Conservation (phyloP, 805 yeast species). For the Metschnikowia amazonensis region DNA sequence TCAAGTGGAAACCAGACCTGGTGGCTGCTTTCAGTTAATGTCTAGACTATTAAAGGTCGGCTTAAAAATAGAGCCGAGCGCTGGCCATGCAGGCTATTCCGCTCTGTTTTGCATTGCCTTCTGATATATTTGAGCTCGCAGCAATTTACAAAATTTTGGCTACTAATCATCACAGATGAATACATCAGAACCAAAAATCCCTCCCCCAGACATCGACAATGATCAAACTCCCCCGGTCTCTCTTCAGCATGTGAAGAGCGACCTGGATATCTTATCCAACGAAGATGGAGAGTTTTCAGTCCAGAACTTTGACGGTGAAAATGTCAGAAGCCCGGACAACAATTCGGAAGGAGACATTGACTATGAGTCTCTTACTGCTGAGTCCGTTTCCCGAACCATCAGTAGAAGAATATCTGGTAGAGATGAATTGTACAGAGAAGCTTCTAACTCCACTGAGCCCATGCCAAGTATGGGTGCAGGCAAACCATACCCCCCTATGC, state of each 20-base stretch:
- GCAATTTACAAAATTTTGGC: neutral
- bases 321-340: neutral
- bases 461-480: slow-evolving; percentile 60
- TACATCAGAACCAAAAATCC: neutral
- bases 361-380: slow-evolving; percentile 14
- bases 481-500: slow-evolving; percentile 57
- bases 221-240: slow-evolving; percentile 2
- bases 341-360: slow-evolving; percentile 6
- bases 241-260: slow-evolving; percentile 8
- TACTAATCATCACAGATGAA: neutral
- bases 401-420: slow-evolving; percentile 25
- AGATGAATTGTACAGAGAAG: slow-evolving; percentile 26
- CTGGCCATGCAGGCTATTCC: neutral
- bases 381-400: slow-evolving; percentile 13
- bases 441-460: slow-evolving; percentile 26
- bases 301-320: slow-evolving; percentile 11
- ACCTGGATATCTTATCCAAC: slow-evolving; percentile 8
- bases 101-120: neutral
- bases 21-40: too few species aligned
- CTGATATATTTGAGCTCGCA: neutral
- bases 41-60: neutral
- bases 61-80: neutral
- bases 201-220: neutral
- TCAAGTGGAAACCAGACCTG: neutral
- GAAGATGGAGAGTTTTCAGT: slow-evolving; percentile 9